Evolutionary conservation across 768 basidiomycete genomes (phyloP).

Genomic region (Rhodotorula babjevae): DNA sequence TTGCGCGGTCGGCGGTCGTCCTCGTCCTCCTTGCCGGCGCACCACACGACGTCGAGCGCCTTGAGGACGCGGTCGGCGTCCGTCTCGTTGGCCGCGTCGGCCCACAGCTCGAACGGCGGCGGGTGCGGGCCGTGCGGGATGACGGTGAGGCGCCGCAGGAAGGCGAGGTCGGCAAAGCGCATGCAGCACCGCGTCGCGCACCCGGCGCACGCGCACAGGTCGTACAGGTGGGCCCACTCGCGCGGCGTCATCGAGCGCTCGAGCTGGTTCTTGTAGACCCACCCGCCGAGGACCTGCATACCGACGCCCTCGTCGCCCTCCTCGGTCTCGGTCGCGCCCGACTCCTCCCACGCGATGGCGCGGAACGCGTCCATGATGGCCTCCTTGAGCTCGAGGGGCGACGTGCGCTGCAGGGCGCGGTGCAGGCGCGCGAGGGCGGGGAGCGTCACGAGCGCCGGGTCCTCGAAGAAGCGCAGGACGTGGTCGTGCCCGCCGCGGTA

Average conservation of each 20-base stretch:
- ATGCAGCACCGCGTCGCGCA: slow-evolving; percentile 32
- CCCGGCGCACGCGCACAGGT: slow-evolving; percentile 37
- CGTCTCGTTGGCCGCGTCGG: slow-evolving; percentile 22
- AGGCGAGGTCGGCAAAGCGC: slow-evolving; percentile 23
- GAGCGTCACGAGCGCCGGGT: slow-evolving; percentile 28
- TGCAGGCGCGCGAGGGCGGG: slow-evolving; percentile 25
- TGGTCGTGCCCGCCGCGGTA: slow-evolving; percentile 39
- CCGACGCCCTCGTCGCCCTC: slow-evolving; percentile 38
- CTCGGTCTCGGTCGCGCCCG: slow-evolving; percentile 38
- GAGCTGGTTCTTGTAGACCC: slow-evolving; percentile 35
- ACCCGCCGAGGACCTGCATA: slow-evolving; percentile 38
- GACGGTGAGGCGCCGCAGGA: slow-evolving; percentile 33
- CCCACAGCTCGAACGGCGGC: slow-evolving; percentile 37
- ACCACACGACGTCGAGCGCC: slow-evolving; percentile 36
- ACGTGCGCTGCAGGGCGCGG: slow-evolving; percentile 26
- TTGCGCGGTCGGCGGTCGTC: slow-evolving; percentile 10
- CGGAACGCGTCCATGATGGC: slow-evolving; percentile 39
- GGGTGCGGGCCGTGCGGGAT: slow-evolving; percentile 34
- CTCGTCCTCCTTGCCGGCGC: slow-evolving; percentile 25
- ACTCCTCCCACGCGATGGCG: slow-evolving; percentile 39
- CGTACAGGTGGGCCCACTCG: slow-evolving; percentile 39
- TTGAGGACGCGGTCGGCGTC: slow-evolving; percentile 29
- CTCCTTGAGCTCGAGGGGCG: slow-evolving; percentile 25
- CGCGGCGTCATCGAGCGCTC: slow-evolving; percentile 15
- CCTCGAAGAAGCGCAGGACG: slow-evolving; percentile 39